These are phyloP conservation scores for Pythium aquatile DNA, from an alignment of 352 stramenopile genomes.

Conservation along the genomic window DNA sequence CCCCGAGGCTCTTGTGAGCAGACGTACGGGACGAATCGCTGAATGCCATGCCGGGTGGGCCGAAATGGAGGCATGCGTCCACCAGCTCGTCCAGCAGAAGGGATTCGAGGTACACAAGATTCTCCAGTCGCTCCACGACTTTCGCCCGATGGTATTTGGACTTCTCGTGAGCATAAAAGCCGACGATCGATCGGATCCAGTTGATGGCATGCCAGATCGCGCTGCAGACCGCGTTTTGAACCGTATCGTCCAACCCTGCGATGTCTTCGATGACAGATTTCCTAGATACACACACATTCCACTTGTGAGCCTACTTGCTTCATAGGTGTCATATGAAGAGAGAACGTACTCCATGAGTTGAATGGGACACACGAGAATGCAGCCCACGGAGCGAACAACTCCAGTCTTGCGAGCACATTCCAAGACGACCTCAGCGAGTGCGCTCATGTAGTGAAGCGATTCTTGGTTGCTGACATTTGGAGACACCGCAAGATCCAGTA, in stretches of 20 bases:
- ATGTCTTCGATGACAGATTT: slow-evolving; percentile 45
- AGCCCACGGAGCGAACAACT: slow-evolving; percentile 38
- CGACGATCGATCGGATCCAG: slow-evolving; percentile 61
- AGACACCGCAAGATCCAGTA: slow-evolving; percentile 48
- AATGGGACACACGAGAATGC: slow-evolving; percentile 52
- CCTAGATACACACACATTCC: slow-evolving; percentile 21
- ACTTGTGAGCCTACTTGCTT: neutral
- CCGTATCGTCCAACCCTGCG: slow-evolving; percentile 29
- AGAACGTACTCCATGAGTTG: slow-evolving; percentile 58
- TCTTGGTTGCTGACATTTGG: slow-evolving; percentile 39
- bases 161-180: slow-evolving; percentile 45
- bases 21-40: neutral
- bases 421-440: slow-evolving; percentile 40
- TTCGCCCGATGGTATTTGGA: slow-evolving; percentile 33
- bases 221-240: slow-evolving; percentile 43
- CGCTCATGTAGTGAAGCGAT: slow-evolving; percentile 43
- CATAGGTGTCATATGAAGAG: neutral
- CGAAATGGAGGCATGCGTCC: slow-evolving; percentile 29
- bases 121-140: slow-evolving; percentile 43
- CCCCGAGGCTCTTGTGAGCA: slow-evolving; percentile 2
- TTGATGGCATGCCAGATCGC: slow-evolving; percentile 59
- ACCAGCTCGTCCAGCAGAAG: slow-evolving; percentile 40
- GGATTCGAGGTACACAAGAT: slow-evolving; percentile 41
- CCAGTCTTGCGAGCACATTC: slow-evolving; percentile 36
- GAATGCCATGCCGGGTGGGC: slow-evolving; percentile 25